Evolutionary conservation across 805 yeast species (phyloP), one percentile per base, ranked within the genome.

Genomic region (Yarrowia sp.): DNA sequence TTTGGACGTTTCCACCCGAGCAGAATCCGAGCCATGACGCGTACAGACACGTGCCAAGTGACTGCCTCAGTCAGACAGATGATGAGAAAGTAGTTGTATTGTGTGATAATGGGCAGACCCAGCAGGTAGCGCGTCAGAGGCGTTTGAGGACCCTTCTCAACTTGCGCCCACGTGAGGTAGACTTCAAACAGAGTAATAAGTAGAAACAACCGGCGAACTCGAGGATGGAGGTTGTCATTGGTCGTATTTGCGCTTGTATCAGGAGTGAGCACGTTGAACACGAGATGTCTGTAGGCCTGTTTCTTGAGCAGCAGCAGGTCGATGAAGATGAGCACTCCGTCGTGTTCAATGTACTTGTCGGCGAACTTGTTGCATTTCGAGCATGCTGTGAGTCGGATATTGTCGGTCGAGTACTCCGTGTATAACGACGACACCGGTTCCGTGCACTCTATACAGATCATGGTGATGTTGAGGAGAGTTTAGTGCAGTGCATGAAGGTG

Each of bases 361-460:
- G 92, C 97, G 26, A 90, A 87, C 64, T 83, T 81, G 40, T 85
- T 83, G 77, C 99, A 95, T 38, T 79, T 76, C 2, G 85, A 79
- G 75, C 98, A 95, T 41, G 87, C 87, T 0, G 97, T 88, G 46
- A 92, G 83, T 72, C 90, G 87, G 59, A 94, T 91, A 73, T 92
- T 92, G 56, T 88, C 87, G 69, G 89, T 87, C 38, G 93, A 86
- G 77, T 90, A 93, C 72, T 82, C 83, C 26, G 89, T 87, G 79
- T 85, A 94, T 45, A 93, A 82, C 0, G 89, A 82, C 16, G 82
- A 81, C 43, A 88, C 89, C 3, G 88, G 86, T 48, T 83, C 79
- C n/a, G 87, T 83, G 77, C 98, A 95, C 76, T 92, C 96, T 26
- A 93, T 89, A 77, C 98, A 94, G 71, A 93, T 87, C 98, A 94